A percentile compares a stretch with the other conserved stretches of the same genome.
Conservation (phyloP, 768 basidiomycete species). For the Leccinum barrowsii region DNA sequence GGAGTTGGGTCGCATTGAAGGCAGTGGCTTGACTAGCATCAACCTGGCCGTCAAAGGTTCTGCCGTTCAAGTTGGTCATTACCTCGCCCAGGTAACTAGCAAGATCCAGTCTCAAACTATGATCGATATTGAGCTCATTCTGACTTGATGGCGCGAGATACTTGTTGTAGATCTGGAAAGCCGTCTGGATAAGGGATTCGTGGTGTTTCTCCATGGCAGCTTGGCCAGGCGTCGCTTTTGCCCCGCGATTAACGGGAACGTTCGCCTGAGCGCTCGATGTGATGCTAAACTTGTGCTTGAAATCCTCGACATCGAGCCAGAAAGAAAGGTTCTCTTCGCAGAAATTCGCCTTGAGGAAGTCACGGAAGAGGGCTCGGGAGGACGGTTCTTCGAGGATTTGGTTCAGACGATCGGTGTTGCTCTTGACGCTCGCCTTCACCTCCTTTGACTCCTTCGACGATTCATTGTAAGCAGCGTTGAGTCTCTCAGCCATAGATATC, state of each 20-base stretch:
- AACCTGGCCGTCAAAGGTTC: constrained; percentile 72
- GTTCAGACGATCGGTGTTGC: constrained; percentile 85
- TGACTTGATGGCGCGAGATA: constrained; percentile 95
- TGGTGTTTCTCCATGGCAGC: constrained; percentile 97
- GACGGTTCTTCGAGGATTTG: constrained; percentile 93
- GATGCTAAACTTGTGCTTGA: constrained; percentile 93
- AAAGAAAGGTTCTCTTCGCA: constrained; percentile 98
- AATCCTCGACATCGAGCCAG: constrained; percentile 96
- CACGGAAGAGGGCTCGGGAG: constrained; percentile 86
- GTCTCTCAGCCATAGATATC: constrained; percentile 72
- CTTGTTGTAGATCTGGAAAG: constrained; percentile 89
- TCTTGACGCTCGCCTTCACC: constrained; percentile 65
- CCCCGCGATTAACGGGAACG: constrained; percentile 36
- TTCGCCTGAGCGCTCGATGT: constrained; percentile 86
- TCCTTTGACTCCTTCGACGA: constrained; percentile 44
- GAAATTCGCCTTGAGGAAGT: constrained; percentile 90
- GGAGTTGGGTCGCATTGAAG: constrained; percentile 94
- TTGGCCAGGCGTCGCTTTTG: constrained; percentile 63
- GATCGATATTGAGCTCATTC: constrained; percentile 97
- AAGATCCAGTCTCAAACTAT: constrained; percentile 90
- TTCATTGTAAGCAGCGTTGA: constrained; percentile 50
- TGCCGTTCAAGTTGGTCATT: constrained; percentile 72
- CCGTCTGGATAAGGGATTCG: constrained; percentile 89
- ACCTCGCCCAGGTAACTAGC: constrained; percentile 91
- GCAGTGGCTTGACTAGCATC: constrained; percentile 77